A percentile compares a stretch with the other conserved stretches of the same genome.
Conservation (phyloP, 179 eudicot species). For the Sideroxylon spinosum region DNA sequence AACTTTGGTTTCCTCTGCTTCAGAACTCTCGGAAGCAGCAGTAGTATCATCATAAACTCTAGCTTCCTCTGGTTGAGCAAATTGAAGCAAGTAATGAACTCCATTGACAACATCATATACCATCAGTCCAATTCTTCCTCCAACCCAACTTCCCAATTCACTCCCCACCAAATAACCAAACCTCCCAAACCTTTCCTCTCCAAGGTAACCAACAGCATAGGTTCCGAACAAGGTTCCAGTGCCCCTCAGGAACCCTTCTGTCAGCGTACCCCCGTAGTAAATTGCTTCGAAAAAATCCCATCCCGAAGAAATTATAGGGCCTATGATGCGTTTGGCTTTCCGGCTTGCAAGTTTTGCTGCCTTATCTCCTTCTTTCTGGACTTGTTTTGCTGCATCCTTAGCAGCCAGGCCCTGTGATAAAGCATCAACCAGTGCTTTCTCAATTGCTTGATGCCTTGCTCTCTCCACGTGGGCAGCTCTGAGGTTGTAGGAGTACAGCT, state of each 20-base stretch:
- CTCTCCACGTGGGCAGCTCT: conserved; percentile 67
- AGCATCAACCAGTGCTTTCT: conserved; percentile 57
- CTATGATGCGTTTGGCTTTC: conserved; percentile 70
- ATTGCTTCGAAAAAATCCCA: conserved; percentile 98
- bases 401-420: conserved; percentile 62
- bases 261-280: conserved; percentile 71
- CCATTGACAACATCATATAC: conserved; percentile 80
- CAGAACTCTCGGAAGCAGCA: conserved; percentile 16
- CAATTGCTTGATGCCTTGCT: conserved; percentile 59
- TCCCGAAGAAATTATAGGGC: conserved; percentile 81
- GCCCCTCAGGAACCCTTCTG: conserved; percentile 79
- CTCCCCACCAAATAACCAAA: conserved; percentile 88
- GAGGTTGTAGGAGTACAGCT: conserved; percentile 63
- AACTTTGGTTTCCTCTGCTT: conserved; percentile 18
- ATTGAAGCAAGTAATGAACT: conserved; percentile 46
- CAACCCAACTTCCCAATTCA: conserved; percentile 90
- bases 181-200: conserved; percentile 79
- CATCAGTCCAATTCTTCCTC: conserved; percentile 89
- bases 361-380: conserved; percentile 77
- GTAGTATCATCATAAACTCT: conserved; percentile 13
- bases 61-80: conserved; percentile 32
- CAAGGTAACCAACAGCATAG: conserved; percentile 54
- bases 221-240: conserved; percentile 80
- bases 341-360: conserved; percentile 84
- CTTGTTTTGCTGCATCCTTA: conserved; percentile 64